These are phyloP conservation scores for Russula abietina DNA, from an alignment of 768 basidiomycete genomes.

Conservation along the genomic window DNA sequence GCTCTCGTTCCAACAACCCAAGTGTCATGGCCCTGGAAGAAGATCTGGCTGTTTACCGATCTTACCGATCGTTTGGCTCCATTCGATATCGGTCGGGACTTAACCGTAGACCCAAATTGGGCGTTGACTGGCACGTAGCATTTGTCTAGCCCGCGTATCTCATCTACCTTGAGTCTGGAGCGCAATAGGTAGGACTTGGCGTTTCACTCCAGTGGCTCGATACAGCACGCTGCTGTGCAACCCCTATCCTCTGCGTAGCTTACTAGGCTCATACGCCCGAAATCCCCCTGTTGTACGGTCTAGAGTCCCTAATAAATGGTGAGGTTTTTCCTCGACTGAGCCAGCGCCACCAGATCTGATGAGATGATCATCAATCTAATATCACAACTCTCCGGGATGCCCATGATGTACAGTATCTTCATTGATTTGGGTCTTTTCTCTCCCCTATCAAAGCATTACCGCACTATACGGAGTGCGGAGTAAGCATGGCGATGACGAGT, in stretches of 20 bases:
- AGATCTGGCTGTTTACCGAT: background rate
- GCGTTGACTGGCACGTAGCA: background rate
- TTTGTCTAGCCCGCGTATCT: background rate
- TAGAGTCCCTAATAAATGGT: background rate
- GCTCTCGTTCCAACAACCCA: background rate
- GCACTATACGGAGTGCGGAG: background rate
- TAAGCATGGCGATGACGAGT: background rate
- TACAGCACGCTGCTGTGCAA: background rate
- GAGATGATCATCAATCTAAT: background rate
- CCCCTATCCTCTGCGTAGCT: slow-evolving; percentile 9
- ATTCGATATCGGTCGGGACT: slow-evolving; percentile 4
- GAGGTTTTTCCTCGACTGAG: background rate
- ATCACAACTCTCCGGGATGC: background rate
- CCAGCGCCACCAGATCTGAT: background rate
- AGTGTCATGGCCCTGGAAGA: background rate
- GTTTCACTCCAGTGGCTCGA: background rate
- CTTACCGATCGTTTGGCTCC: slow-evolving; percentile 7
- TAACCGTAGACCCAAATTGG: background rate
- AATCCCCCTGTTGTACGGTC: slow-evolving; percentile 1
- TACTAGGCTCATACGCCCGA: background rate
- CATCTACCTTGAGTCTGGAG: background rate
- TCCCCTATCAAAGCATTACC: slow-evolving; percentile 4
- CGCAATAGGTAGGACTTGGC: background rate
- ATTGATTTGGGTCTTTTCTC: background rate
- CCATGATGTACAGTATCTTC: background rate